Evolutionary conservation across 1,139 yeast species (phyloP).

Genomic region (Blastobotrys aristatus): DNA sequence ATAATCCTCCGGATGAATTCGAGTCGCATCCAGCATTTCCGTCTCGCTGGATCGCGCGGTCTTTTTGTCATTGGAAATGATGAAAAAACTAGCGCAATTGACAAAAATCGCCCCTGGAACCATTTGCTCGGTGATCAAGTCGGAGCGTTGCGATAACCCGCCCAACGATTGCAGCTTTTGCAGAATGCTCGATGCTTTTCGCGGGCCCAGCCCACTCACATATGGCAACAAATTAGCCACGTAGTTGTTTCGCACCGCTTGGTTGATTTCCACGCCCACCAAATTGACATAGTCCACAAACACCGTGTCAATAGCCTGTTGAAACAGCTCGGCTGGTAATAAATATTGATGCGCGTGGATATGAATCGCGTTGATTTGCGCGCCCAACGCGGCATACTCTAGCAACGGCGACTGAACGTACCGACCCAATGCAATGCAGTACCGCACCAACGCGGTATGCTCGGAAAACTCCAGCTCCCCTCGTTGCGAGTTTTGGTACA

Average conservation of each 20-base stretch:
- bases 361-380: slow-evolving; percentile 63
- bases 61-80: slow-evolving; percentile 63
- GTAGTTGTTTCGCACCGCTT: slow-evolving; percentile 73
- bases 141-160: slow-evolving; percentile 64
- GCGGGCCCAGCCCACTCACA: slow-evolving; percentile 89
- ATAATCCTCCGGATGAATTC: slow-evolving; percentile 97
- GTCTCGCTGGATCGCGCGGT: slow-evolving; percentile 47
- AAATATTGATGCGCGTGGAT: slow-evolving; percentile 74
- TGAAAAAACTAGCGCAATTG: slow-evolving; percentile 87
- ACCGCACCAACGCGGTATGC: slow-evolving; percentile 74
- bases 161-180: slow-evolving; percentile 77
- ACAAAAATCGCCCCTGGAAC: slow-evolving; percentile 77
- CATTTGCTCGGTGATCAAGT: slow-evolving; percentile 74
- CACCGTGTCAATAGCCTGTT: slow-evolving; percentile 68
- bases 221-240: slow-evolving; percentile 67
- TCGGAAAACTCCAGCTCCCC: slow-evolving; percentile 83
- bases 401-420: slow-evolving; percentile 85
- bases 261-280: slow-evolving; percentile 92
- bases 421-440: slow-evolving; percentile 85
- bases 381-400: slow-evolving; percentile 79
- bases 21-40: slow-evolving; percentile 85
- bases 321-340: slow-evolving; percentile 58
- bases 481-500: slow-evolving; percentile 75
- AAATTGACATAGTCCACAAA: slow-evolving; percentile 87
- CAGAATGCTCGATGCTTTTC: slow-evolving; percentile 84